phyloP scores from a whole-genome alignment of 108 stramenopile species.

The Mediolabrus comicus region DNA sequence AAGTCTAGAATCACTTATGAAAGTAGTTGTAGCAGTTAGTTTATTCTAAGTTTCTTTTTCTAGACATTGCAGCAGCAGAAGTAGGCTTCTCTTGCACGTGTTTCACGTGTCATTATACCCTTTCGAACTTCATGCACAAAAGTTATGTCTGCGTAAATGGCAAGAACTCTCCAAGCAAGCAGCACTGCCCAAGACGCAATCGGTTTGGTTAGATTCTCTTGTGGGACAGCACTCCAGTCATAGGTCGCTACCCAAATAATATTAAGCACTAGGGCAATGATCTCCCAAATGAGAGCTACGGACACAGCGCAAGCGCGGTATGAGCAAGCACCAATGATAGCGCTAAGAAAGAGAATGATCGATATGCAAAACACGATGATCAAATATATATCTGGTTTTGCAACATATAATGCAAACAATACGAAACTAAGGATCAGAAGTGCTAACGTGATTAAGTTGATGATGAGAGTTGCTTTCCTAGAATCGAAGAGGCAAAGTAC shows the following conservation, averaged over 20 bases:
- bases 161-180: background rate
- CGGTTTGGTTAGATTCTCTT: background rate
- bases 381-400: background rate
- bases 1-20: background rate
- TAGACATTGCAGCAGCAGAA: constrained; percentile 27
- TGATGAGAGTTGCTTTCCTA: constrained; percentile 1
- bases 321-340: constrained; percentile 3
- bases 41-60: no score
- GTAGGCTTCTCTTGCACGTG: constrained; percentile 3
- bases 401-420: background rate
- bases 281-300: constrained; percentile 4
- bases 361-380: background rate
- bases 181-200: background rate
- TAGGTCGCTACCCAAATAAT: background rate
- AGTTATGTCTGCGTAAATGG: background rate
- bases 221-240: constrained; percentile 1
- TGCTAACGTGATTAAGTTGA: background rate
- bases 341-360: constrained; percentile 1
- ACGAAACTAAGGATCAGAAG: constrained; percentile 2
- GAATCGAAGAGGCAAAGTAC: constrained; percentile 21
- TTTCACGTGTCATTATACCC: constrained; percentile 7
- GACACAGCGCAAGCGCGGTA: constrained; percentile 6
- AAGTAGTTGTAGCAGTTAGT: no score
- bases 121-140: constrained; percentile 7
- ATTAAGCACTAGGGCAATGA: background rate